Conservation (phyloP, 2,329 filamentous ascomycete genomes). For the Ustulina deusta region DNA sequence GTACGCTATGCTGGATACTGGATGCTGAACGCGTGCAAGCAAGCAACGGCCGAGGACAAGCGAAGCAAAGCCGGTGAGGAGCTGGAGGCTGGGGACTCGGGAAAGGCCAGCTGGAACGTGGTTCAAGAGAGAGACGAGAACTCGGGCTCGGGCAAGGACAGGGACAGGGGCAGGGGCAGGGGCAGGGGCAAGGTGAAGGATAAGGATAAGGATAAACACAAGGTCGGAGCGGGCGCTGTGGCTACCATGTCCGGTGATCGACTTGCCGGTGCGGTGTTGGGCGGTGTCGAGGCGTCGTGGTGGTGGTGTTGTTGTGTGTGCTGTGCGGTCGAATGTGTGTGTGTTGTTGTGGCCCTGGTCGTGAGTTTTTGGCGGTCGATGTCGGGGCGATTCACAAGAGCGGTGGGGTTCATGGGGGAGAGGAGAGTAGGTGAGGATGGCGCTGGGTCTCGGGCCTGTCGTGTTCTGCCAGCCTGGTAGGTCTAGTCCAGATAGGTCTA, state of each 20-base stretch:
- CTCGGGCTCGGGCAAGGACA: neutral
- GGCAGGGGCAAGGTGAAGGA: neutral
- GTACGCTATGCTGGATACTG: neutral
- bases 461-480: too few species aligned
- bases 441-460: too few species aligned
- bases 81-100: neutral
- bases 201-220: neutral
- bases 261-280: neutral
- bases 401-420: constrained; percentile 5
- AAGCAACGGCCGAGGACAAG: neutral
- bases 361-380: constrained; percentile 10
- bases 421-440: too few species aligned
- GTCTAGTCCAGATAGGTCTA: too few species aligned
- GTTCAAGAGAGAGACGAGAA: neutral
- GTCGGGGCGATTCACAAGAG: constrained; percentile 6
- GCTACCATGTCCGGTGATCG: neutral
- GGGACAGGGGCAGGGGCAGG: neutral
- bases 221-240: neutral
- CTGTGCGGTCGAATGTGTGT: neutral
- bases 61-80: neutral
- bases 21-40: neutral
- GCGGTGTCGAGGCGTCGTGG: neutral
- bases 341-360: neutral
- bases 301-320: neutral
- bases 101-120: neutral